A percentile compares a stretch with the other conserved stretches of the same genome.
These are phyloP conservation scores for Kluyveromyces dobzhanskii DNA, from an alignment of 805 yeast genomes.

Conservation along the genomic window DNA sequence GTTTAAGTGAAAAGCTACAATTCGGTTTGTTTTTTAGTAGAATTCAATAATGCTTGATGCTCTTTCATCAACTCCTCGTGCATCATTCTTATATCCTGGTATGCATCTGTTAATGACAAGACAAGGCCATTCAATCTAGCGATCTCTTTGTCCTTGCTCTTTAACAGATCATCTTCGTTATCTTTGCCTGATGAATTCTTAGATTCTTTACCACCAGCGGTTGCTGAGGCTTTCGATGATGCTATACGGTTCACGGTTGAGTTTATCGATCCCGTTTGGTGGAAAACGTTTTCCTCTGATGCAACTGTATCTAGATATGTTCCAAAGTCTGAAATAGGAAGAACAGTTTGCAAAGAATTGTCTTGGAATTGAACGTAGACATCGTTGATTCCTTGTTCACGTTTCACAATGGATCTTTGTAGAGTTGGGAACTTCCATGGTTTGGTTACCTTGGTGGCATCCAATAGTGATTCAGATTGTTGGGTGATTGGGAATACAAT, in stretches of 20 bases:
- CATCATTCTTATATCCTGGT: conserved; percentile 47
- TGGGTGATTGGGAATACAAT: conserved; percentile 9
- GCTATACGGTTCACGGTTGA: conserved; percentile 31
- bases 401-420: conserved; percentile 48
- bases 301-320: conserved; percentile 41
- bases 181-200: conserved; percentile 2
- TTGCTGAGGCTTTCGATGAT: conserved; percentile 2
- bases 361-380: conserved; percentile 29
- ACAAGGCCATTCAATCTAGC: conserved; percentile 38
- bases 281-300: conserved; percentile 45
- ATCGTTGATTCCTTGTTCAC: conserved; percentile 36
- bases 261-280: conserved; percentile 33
- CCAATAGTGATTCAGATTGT: conserved; percentile 5
- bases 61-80: conserved; percentile 51
- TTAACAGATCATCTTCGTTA: conserved; percentile 3
- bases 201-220: conserved; percentile 8
- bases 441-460: neutral
- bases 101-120: conserved; percentile 46
- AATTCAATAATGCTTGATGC: conserved; percentile 32
- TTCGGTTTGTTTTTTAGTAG: no score
- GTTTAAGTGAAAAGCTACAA: no score
- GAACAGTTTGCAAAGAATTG: conserved; percentile 14
- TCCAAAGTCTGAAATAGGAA: conserved; percentile 33
- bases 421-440: conserved; percentile 46
- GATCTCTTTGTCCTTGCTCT: conserved; percentile 25